These are phyloP conservation scores for Mimosa bimucronata DNA, from an alignment of 306 rosid species.

Conservation along the genomic window DNA sequence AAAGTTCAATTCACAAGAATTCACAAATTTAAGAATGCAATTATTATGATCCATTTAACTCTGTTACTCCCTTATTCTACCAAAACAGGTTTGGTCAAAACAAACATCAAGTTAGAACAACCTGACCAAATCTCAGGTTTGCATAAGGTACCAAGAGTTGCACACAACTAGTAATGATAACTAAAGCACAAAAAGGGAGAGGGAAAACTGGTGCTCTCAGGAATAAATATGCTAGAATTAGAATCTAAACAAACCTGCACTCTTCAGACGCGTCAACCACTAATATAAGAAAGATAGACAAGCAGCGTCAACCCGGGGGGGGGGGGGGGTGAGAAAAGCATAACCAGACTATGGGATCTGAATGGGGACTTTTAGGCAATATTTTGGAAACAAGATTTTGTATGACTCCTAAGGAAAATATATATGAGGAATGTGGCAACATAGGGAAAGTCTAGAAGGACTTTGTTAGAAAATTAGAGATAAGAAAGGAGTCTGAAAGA, in stretches of 20 bases:
- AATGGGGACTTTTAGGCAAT: not conserved
- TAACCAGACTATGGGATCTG: not conserved
- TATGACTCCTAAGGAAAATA: not conserved
- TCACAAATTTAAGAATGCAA: not conserved
- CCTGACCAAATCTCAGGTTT: not conserved
- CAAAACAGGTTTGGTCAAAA: not conserved
- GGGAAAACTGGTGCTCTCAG: not conserved
- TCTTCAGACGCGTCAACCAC: not conserved
- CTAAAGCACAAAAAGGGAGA: not conserved
- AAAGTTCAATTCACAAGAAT: slow-evolving; percentile 29
- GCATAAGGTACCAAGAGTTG: not conserved
- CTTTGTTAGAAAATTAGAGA: not conserved
- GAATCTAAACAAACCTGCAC: not conserved
- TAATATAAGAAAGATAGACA: not conserved
- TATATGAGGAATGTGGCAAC: not conserved
- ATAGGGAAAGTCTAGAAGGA: not conserved
- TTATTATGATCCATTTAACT: slow-evolving; percentile 26
- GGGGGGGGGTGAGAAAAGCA: not conserved
- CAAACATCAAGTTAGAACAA: not conserved
- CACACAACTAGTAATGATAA: not conserved
- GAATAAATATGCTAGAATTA: not conserved
- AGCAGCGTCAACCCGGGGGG: not conserved
- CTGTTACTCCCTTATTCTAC: not conserved
- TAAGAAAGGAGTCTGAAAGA: not conserved
- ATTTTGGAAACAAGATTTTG: not conserved